Evolutionary conservation across 805 yeast species (phyloP).

Genomic region (Candida krabiensis): DNA sequence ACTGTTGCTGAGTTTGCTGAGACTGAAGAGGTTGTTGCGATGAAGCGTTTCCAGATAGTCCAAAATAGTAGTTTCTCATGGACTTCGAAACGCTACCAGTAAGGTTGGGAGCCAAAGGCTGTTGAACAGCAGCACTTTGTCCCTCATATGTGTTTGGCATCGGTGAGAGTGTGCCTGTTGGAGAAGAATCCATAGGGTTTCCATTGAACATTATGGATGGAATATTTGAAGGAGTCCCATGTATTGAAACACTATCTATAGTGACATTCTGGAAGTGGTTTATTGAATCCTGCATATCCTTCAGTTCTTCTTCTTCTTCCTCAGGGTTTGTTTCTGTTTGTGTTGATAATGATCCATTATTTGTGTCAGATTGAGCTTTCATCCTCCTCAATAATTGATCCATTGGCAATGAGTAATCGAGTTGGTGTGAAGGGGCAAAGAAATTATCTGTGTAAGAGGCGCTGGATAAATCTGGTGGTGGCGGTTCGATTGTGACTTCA

Average conservation of each 20-base stretch:
- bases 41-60: too few relatives aligned
- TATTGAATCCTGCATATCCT: constrained; percentile 73
- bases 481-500: constrained; percentile 44
- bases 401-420: constrained; percentile 75
- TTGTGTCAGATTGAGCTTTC: constrained; percentile 24
- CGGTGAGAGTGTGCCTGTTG: constrained; percentile 12
- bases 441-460: constrained; percentile 11
- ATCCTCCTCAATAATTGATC: constrained; percentile 60
- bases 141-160: constrained; percentile 4
- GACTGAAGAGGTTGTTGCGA: constrained; percentile 3
- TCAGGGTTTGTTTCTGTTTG: constrained; percentile 46
- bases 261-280: constrained; percentile 74
- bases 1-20: constrained; percentile 7
- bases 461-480: constrained; percentile 19
- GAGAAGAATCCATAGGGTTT: constrained; percentile 11
- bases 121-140: constrained; percentile 3
- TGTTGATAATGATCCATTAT: constrained; percentile 6
- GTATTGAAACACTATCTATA: constrained; percentile 74
- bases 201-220: constrained; percentile 30
- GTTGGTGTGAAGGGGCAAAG: constrained; percentile 12
- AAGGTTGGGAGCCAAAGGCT: constrained; percentile 47
- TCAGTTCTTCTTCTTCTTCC: constrained; percentile 68
- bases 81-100: constrained; percentile 60
- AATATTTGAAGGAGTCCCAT: constrained; percentile 63
- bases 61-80: constrained; percentile 29